Base-by-base conservation (phyloP, 148 eudicot genomes). In the Rhododendron ovatum region DNA sequence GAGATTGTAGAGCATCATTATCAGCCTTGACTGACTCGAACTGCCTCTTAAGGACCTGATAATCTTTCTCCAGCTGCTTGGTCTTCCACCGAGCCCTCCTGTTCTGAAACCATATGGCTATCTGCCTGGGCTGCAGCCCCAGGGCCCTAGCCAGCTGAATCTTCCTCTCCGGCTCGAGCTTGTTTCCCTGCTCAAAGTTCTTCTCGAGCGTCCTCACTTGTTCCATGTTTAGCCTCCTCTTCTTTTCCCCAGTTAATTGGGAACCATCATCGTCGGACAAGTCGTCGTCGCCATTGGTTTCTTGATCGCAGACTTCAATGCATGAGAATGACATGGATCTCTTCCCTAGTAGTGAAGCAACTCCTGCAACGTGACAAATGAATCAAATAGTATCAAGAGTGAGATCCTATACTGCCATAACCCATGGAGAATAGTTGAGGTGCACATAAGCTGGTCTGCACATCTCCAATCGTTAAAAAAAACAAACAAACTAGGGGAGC, bases 91-190 rank as follows among this genome's bases (percentile, higher is more conserved):
- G 89, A 3, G 99, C 99, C 86, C 99, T 91, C 59, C 99, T 89
- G 69, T 98, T 98, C 82, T 98, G 99, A 79, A 98, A 98, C 99
- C 99, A 98, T 65, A 98, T 95, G 0, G 99, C 99, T 59, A 98
- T 90, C 80, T 98, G 99, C 50, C 98, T 94, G 1, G 99, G 99
- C 84, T 98, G 98, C 9, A 98, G 92, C 2, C 98, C 98, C 86
- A 98, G 98, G 39, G 96, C 96, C 63, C 95, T 92, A 81, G 98
- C 98, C 83, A 98, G 84, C 92, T 98, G 98, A 91, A 98, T 87
- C 91, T 98, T 98, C 84, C 99, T 91, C 76, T 98, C 98, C 28
- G 99, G 99, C 83, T 98, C 99, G 53, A 98, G 98, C 90, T 98
- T 98, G 88, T 95, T 98, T 0, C 96, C 99, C 69, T 93, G 83